These are phyloP conservation scores for Prunus mume DNA, from an alignment of 306 rosid genomes.

Conservation along the genomic window DNA sequence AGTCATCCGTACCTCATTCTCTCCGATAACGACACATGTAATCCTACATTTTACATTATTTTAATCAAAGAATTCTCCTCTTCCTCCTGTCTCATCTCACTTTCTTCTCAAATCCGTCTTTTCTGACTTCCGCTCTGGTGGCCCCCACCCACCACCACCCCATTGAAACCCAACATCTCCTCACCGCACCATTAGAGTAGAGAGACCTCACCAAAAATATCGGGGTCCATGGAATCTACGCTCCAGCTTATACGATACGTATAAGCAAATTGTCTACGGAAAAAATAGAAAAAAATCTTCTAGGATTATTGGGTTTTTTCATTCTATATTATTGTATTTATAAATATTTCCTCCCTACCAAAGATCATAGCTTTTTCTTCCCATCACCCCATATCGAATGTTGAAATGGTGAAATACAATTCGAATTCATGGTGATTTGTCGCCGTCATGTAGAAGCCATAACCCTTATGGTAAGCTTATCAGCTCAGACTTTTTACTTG, in stretches of 20 bases:
- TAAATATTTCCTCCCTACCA: too few species aligned
- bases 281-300: background rate
- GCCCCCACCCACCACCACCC: constrained; percentile 24
- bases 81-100: background rate
- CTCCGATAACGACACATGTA: constrained; percentile 42
- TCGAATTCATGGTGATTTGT: constrained; percentile 19
- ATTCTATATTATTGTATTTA: background rate
- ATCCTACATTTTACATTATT: constrained; percentile 13
- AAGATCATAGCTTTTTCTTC: background rate
- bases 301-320: background rate
- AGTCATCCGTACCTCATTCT: constrained; percentile 22
- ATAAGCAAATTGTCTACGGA: background rate
- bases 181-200: background rate
- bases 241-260: constrained; percentile 27
- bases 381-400: background rate
- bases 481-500: background rate
- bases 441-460: constrained; percentile 37
- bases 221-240: constrained; percentile 30
- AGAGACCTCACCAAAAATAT: constrained; percentile 1
- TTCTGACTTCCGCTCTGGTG: constrained; percentile 39
- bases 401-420: constrained; percentile 13
- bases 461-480: constrained; percentile 26
- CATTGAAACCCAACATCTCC: background rate
- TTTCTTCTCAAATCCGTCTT: constrained; percentile 19
- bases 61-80: background rate